Evolutionary conservation across 441 rosid species (phyloP), one percentile per base, ranked within the genome.

Genomic region (Erodium chrysanthum): DNA sequence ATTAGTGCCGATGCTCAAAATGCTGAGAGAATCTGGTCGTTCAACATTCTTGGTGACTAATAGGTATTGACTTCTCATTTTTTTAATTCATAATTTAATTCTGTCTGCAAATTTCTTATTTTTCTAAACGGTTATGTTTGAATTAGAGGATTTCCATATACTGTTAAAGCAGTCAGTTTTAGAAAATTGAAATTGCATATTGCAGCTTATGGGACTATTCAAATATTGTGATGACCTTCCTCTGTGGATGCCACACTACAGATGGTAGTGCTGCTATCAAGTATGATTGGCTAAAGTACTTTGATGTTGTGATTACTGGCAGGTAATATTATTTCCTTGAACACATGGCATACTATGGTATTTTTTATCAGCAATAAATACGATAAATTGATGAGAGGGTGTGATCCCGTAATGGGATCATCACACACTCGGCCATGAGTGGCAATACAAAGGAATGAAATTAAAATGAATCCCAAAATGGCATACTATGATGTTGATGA

Each of bases 131-230:
- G 58, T 50, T 15, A 50, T 50, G 21, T 50, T 50, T 5, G 15
- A 6, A 15, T 7, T 15, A 5, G 58, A 52, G 22, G 59, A 52
- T 52, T 52, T 52, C 64, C 5, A 21, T 20, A 11, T 9, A 60
- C 23, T 60, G 1, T 12, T 22, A 22, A 25, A 60, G 29, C 29
- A n/a, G n/a, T n/a, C 29, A 22, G 7, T 8, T 5, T 59, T 1
- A 65, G 50, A 40, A n/a, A 29, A 52, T 7, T 7, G 6, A 7
- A 1, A 18, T 52, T 73, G 40, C 23, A 66, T 74, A 52, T 80
- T 83, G 86, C 92, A 94, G 99, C 78, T 85, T 94, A 74, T 94
- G 99, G 99, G 99, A 94, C 83, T 94, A 94, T 69, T 89, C 99
- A 58, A 89, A 88, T 74, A 79, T 94, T 71, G 96, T 94, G 83